These are phyloP conservation scores for Mallotus repandus DNA, from an alignment of 441 rosid genomes.

Conservation along the genomic window DNA sequence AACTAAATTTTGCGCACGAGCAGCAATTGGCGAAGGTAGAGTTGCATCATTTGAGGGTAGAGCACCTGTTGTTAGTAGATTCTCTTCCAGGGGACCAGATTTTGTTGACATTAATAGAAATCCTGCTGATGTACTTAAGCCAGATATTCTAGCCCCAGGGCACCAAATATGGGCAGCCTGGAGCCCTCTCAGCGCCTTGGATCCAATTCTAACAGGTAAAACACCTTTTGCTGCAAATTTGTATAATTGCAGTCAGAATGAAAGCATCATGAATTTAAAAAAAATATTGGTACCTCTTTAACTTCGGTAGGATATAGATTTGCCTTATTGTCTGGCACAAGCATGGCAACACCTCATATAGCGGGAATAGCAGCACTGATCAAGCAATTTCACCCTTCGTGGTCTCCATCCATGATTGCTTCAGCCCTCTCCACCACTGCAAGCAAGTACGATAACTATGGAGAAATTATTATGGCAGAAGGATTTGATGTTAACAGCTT, in stretches of 20 bases:
- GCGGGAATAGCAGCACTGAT: constrained; percentile 74
- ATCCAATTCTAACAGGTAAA: constrained; percentile 55
- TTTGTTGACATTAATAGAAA: constrained; percentile 54
- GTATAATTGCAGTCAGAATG: constrained; percentile 1
- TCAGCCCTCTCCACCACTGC: constrained; percentile 88
- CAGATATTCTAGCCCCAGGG: constrained; percentile 90
- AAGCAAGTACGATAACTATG: constrained; percentile 43
- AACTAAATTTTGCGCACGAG: constrained; percentile 45
- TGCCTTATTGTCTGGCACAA: constrained; percentile 84
- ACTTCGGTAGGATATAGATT: constrained; percentile 51
- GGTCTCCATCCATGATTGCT: constrained; percentile 84
- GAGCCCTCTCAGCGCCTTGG: constrained; percentile 76
- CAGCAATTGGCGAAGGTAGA: constrained; percentile 67
- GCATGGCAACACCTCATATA: constrained; percentile 92
- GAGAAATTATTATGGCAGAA: constrained; percentile 58
- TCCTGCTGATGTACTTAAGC: constrained; percentile 77
- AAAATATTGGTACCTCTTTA: background rate
- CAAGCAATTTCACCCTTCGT: constrained; percentile 66
- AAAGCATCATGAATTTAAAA: background rate
- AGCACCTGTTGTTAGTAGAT: constrained; percentile 67
- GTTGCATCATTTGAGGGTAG: constrained; percentile 45
- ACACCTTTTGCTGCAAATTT: background rate
- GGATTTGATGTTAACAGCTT: constrained; percentile 38
- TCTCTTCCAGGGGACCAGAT: constrained; percentile 95
- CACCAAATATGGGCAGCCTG: constrained; percentile 95